Evolutionary conservation across 495 filamentous ascomycete genomes (phyloP).

Genomic region (Penicillium parvum): DNA sequence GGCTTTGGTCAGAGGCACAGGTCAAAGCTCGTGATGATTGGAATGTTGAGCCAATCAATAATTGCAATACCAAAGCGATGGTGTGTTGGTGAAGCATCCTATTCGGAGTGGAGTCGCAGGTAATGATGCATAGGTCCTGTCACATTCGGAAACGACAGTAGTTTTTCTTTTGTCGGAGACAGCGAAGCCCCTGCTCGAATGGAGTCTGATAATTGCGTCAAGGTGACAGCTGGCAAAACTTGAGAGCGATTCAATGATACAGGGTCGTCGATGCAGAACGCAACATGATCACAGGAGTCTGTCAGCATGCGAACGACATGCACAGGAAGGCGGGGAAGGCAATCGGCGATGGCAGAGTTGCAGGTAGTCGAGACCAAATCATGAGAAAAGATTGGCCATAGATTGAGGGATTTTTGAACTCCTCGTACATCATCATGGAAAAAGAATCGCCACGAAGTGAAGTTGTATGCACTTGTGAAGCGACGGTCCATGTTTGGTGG

Average conservation of each 20-base stretch:
- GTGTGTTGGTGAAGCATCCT: slow-evolving; percentile 10
- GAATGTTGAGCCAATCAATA: slow-evolving; percentile 19
- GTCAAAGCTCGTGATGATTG: slow-evolving; percentile 18
- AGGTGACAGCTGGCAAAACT: slow-evolving; percentile 40
- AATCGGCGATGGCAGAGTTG: slow-evolving; percentile 30
- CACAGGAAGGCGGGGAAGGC: slow-evolving; percentile 35
- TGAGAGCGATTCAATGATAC: slow-evolving; percentile 34
- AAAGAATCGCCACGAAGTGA: slow-evolving; percentile 35
- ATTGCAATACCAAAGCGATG: slow-evolving; percentile 10
- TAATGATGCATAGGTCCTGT: slow-evolving; percentile 17
- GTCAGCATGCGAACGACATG: slow-evolving; percentile 28
- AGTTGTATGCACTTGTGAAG: slow-evolving; percentile 43
- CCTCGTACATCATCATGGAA: slow-evolving; percentile 25
- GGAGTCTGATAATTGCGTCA: slow-evolving; percentile 32
- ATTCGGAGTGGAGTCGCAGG: slow-evolving; percentile 19
- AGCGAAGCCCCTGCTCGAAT: slow-evolving; percentile 25
- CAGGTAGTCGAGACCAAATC: slow-evolving; percentile 32
- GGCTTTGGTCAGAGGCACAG: slow-evolving; percentile 13
- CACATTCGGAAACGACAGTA: slow-evolving; percentile 16
- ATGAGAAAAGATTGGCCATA: slow-evolving; percentile 22
- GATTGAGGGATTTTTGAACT: slow-evolving; percentile 43
- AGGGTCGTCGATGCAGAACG: slow-evolving; percentile 36
- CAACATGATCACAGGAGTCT: slow-evolving; percentile 24
- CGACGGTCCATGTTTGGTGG: slow-evolving; percentile 32
- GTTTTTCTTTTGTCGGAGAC: slow-evolving; percentile 22